phyloP scores from a whole-genome alignment of 2,329 filamentous ascomycete genomes.

The Rhytidhysteron rufulum region DNA sequence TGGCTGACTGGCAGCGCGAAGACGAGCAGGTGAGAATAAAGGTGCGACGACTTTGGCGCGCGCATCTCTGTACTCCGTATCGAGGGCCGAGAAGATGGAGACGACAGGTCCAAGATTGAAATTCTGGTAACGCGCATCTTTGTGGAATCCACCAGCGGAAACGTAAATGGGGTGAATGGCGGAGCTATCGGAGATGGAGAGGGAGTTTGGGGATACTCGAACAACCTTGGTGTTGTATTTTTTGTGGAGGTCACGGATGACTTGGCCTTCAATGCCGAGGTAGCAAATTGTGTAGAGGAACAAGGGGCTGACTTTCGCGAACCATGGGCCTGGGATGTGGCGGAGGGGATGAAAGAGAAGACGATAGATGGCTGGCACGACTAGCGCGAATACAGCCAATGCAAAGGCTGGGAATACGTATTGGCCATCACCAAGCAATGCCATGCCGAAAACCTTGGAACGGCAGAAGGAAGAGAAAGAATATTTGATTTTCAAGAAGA shows the following conservation, averaged over 20 bases:
- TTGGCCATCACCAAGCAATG: no score
- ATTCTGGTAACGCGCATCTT: slow-evolving; percentile 6
- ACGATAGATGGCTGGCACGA: no score
- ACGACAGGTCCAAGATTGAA: neutral
- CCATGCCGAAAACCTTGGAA: no score
- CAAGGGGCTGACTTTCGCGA: slow-evolving; percentile 3
- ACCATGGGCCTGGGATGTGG: slow-evolving; percentile 11
- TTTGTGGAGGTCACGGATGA: neutral
- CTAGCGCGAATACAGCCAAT: no score
- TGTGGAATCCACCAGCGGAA: slow-evolving; percentile 8
- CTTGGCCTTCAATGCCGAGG: neutral
- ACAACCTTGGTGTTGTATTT: neutral
- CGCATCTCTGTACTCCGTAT: neutral
- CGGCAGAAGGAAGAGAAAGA: no score
- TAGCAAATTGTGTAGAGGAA: neutral
- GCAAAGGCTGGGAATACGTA: no score
- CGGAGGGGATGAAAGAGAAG: neutral
- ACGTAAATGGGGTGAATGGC: slow-evolving; percentile 47
- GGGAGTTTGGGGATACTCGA: slow-evolving; percentile 11
- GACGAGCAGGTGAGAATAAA: neutral
- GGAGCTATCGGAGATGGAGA: slow-evolving; percentile 1
- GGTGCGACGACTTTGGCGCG: neutral
- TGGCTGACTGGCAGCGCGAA: neutral
- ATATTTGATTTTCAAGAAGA: no score
- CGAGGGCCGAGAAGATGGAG: slow-evolving; percentile 1